A percentile compares a stretch with the other conserved stretches of the same genome.
These are phyloP conservation scores for Podosphaera xanthii DNA, from an alignment of 2,329 filamentous ascomycete genomes.

Conservation along the genomic window DNA sequence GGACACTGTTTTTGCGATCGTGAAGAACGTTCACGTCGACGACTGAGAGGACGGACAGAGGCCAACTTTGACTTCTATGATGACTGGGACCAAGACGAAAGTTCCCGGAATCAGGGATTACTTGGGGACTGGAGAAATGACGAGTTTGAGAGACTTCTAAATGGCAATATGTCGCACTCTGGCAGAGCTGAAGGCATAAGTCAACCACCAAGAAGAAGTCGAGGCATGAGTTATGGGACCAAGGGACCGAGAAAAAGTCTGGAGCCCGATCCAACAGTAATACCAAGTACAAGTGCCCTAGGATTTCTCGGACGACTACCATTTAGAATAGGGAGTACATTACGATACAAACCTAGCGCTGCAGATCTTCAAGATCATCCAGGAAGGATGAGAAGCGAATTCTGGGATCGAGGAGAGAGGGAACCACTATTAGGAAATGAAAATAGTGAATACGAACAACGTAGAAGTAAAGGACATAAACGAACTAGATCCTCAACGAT, in stretches of 20 bases:
- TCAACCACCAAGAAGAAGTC: constrained; percentile 46
- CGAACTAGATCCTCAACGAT: constrained; percentile 56
- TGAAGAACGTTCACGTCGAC: constrained; percentile 50
- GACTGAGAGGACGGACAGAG: constrained; percentile 50
- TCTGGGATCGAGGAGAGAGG: constrained; percentile 6
- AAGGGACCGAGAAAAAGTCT: constrained; percentile 34
- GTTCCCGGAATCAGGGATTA: constrained; percentile 31
- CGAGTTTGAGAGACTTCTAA: constrained; percentile 65
- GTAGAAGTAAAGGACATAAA: constrained; percentile 12
- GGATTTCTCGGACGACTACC: constrained; percentile 69
- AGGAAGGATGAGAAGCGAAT: constrained; percentile 23
- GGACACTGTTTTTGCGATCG: constrained; percentile 46
- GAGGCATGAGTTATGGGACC: constrained; percentile 78
- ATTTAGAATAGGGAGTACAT: constrained; percentile 59
- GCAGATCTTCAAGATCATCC: constrained; percentile 80
- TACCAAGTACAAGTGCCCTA: constrained; percentile 64
- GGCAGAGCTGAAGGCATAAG: constrained; percentile 22
- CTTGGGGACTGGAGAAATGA: constrained; percentile 57
- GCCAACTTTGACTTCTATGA: constrained; percentile 93
- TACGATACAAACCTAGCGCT: constrained; percentile 76
- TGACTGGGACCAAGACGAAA: constrained; percentile 54
- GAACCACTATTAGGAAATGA: constrained; percentile 6
- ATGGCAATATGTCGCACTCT: constrained; percentile 33
- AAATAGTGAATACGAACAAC: constrained; percentile 8
- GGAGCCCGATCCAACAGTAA: constrained; percentile 57